phyloP scores from a whole-genome alignment of 1,284 basidiomycete genomes.

The Anthracocystis panici-leucophaei region DNA sequence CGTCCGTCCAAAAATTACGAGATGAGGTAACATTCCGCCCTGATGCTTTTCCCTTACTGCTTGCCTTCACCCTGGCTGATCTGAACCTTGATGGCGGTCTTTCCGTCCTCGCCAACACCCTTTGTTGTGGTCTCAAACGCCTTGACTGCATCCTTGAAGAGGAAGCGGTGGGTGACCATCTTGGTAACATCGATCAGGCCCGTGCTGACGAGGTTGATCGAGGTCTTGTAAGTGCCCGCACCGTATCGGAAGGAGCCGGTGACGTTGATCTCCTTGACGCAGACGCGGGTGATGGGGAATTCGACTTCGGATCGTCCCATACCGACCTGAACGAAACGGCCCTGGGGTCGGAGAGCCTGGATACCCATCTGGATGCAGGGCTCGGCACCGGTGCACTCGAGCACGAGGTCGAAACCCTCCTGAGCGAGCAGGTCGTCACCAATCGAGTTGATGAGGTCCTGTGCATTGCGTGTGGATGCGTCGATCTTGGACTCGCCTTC shows the following conservation, averaged over 20 bases:
- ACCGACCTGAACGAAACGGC: conserved; percentile 74
- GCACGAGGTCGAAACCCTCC: conserved; percentile 74
- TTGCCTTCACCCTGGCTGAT: conserved; percentile 66
- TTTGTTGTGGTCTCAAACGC: conserved; percentile 73
- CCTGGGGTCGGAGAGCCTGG: conserved; percentile 53
- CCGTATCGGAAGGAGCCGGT: conserved; percentile 83
- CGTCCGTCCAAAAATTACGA: conserved; percentile 17
- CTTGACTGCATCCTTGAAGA: conserved; percentile 72
- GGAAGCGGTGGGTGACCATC: conserved; percentile 75
- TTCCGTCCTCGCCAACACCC: conserved; percentile 79
- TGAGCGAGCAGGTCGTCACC: conserved; percentile 71
- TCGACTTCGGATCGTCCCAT: conserved; percentile 70
- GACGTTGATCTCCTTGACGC: conserved; percentile 56
- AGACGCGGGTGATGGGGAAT: conserved; percentile 71
- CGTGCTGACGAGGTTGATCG: conserved; percentile 73
- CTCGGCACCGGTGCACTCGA: conserved; percentile 74
- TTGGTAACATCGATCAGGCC: conserved; percentile 74
- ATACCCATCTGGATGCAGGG: conserved; percentile 67
- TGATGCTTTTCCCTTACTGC: conserved; percentile 9
- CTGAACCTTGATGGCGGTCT: conserved; percentile 73
- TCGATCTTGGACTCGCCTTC: conserved; percentile 61
- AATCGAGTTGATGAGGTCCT: conserved; percentile 70
- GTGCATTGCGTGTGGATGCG: conserved; percentile 73
- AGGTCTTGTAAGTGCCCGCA: conserved; percentile 78
- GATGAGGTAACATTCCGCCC: not conserved